Evolutionary conservation across 2,329 filamentous ascomycete species (phyloP).

Genomic region (Penicillium sp.): DNA sequence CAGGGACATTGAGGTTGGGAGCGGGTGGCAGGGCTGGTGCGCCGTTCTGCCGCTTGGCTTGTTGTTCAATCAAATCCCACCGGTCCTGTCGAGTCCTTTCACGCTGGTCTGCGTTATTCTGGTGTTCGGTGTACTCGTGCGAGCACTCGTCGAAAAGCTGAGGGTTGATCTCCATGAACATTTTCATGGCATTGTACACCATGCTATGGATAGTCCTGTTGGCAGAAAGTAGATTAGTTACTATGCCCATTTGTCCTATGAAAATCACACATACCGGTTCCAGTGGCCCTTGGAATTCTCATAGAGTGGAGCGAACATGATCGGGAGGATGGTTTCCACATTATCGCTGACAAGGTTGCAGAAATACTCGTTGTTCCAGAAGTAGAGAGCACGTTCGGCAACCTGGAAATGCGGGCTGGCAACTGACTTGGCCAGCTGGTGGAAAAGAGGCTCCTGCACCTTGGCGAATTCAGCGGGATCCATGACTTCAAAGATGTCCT

Average conservation of each 20-base stretch:
- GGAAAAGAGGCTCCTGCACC: conserved; percentile 95
- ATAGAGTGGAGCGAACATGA: conserved; percentile 98
- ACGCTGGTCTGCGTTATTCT: conserved; percentile 85
- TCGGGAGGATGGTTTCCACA: conserved; percentile 95
- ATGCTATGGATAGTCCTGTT: conserved; percentile 96
- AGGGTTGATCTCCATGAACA: conserved; percentile 99
- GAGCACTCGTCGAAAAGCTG: conserved; percentile 98
- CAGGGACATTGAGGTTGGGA: conserved; percentile 47
- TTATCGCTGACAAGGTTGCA: conserved; percentile 99
- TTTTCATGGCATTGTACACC: conserved; percentile 99
- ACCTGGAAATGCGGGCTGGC: conserved; percentile 99
- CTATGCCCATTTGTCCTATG: background rate
- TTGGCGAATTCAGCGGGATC: conserved; percentile 98
- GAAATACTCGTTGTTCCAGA: conserved; percentile 99
- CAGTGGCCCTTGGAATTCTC: conserved; percentile 99
- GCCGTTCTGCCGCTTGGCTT: conserved; percentile 67
- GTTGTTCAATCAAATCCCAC: conserved; percentile 83
- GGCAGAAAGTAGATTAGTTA: conserved; percentile 25
- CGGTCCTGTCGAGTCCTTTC: conserved; percentile 80
- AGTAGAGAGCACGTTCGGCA: conserved; percentile 93
- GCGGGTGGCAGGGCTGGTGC: conserved; percentile 38
- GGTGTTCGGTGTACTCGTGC: conserved; percentile 94
- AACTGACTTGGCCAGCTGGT: conserved; percentile 95
- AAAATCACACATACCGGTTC: conserved; percentile 71
- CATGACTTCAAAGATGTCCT: conserved; percentile 99